Base-by-base conservation (phyloP, 2,329 filamentous ascomycete genomes). In the Pseudocercospora fijiensis region DNA sequence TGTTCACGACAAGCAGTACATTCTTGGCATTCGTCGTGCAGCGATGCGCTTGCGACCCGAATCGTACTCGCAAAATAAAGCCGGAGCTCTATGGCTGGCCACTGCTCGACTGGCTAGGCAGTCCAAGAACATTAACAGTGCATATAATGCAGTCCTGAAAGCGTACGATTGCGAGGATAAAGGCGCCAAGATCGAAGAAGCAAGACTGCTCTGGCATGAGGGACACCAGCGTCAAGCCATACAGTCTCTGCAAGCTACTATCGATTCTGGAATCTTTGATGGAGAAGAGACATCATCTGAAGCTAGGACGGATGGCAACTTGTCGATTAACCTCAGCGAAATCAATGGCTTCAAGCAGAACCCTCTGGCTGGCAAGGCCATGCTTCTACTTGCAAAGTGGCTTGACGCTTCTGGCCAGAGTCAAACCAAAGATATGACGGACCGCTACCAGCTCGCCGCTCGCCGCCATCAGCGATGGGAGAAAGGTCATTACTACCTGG, bases 401-500 rank as follows among this genome's bases (percentile, higher is more conserved):
- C 88, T 97, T 27, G 96, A 98, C 74, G 88, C 85, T 61, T 91
- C 94, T n/a, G 95, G 95, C 4, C 94, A 98, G 76, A 96, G 92
- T 1, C 90, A 96, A 72, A 90, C 91, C 3, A 85, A 87, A 51
- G 87, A 90, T 3, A 84, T 98, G 67, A 87, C 91, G 52, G 84
- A 88, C 60, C 91, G 91, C 73, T 99, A 97, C 72, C 89, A 92
- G 66, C 86, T 90, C 69, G 93, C 93, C 0, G 86, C 90, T n/a
- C 88, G 85, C 73, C 87, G 86, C 2, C 80, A 76, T 67, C 79
- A 82, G 4, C 86, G 86, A 58, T 99, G 94, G 93, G 95, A 99
- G 75, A 98, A 97, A 77, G 93, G 92, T 0, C 94, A 98, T 75
- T 99, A 98, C 76, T 96, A 97, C 76, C 85, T 99, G 9, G 95